These are phyloP conservation scores for Penicillium glabrum DNA, from an alignment of 2,329 filamentous ascomycete species.

Conservation along the genomic window DNA sequence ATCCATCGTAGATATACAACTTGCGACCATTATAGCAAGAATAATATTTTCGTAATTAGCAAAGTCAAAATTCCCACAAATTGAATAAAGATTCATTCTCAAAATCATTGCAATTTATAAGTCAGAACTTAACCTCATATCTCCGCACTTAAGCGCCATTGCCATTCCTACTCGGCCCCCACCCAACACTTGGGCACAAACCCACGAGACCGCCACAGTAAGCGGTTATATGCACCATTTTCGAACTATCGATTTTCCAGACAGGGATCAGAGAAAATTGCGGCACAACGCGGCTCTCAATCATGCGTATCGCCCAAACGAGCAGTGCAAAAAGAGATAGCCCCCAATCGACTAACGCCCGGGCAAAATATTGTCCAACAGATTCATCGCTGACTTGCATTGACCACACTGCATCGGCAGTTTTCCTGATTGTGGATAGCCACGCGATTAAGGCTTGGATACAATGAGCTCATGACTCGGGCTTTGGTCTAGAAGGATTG, in stretches of 20 bases:
- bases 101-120: neutral
- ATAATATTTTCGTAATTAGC: too few species aligned
- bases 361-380: neutral
- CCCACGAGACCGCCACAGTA: neutral
- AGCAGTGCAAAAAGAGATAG: neutral
- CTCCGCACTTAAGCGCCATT: constrained; percentile 5
- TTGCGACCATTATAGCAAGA: too few species aligned
- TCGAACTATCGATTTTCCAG: neutral
- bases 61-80: too few species aligned
- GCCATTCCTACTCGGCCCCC: neutral
- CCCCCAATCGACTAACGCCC: neutral
- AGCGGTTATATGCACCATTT: neutral
- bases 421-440: neutral
- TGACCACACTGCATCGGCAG: neutral
- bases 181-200: neutral
- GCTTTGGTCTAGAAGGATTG: neutral
- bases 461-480: neutral
- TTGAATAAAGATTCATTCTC: too few species aligned
- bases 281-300: neutral
- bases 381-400: neutral
- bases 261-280: neutral
- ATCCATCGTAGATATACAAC: too few species aligned
- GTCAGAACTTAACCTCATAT: constrained; percentile 1
- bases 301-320: neutral
- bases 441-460: neutral